Evolutionary conservation across 495 filamentous ascomycete genomes (phyloP), one percentile per base, ranked within the genome.

Genomic region (Podospora fimiseda): DNA sequence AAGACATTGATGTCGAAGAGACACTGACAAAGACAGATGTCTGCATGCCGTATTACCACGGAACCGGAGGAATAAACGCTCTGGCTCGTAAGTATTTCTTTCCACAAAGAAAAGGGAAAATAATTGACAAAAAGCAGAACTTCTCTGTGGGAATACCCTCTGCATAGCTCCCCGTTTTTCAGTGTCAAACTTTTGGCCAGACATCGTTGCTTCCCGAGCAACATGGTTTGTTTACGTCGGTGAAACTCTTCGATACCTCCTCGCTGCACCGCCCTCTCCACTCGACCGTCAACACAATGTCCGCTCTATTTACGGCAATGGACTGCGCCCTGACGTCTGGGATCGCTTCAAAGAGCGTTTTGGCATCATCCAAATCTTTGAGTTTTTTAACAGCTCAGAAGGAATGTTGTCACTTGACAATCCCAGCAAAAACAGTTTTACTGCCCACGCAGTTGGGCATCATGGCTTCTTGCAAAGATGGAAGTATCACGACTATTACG

Each of bases 31-130:
- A 44, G 21, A 27, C 13, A 51, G 49, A 89, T 67, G 74, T 79
- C 58, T 87, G 85, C 62, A 90, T 92, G 87, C 87, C 88, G 2
- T 65, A 89, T 14, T 92, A 90, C 64, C 88, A 92, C 62, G 87
- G 86, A 9, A 92, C 88, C 0, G 85, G 84, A 0, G 74, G 75
- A 3, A 79, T 86, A 36, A 67, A 66, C 11, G 64, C 78, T 20
- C 77, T 86, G 43, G 63, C 61, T 3, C 73, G 49, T 51, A 43
- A 18, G 49, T 51, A 1, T 23, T 20, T 3, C 9, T 23, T 44
- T 44, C 42, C 11, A 11, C 27, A 33, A 33, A 33, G 11, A 11
- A 11, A 33, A 33, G 5, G 11, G 27, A 11, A 33, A 33, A 11
- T 33, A 33, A 24, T 20, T 40, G 37, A 19, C 18, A 51, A 43